Evolutionary conservation across 805 yeast genomes (phyloP), one percentile per base, ranked within the genome.

Genomic region (Yamadazyma akitaensis): DNA sequence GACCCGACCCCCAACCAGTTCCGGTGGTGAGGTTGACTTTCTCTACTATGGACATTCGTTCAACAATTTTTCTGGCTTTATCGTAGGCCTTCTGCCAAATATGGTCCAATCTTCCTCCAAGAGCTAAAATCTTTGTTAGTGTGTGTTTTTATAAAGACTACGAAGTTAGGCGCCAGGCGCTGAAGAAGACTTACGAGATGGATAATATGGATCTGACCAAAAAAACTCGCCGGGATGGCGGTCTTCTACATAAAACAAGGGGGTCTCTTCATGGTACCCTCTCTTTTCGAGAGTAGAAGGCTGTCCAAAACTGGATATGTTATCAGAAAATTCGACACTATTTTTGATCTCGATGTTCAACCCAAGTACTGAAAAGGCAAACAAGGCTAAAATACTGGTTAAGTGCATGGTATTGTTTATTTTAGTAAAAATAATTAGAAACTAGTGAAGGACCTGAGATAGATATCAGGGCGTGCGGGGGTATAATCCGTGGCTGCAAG

Each of bases 1-100:
- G 82, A 5, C 84, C 84, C 25, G 79, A 70, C 1, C 81, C 81
- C 79, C 82, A 80, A 16, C 83, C 83, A 12, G 80, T 79, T 14
- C 85, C 86, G 3, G 84, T 77, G 6, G 85, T 81, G 42, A 81
- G 61, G 56, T 81, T 81, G 24, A 79, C 84, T 53, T 80, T 81
- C 56, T 82, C 87, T 14, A 72, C 63, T 33, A 76, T 71, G 3
- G 84, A 69, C 79, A 82, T 75, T 50, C 75, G 76, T 45, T 75
- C 75, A 14, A 81, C 84, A 26, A 81, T 58, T 46, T 70, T 75
- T 49, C 79, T 64, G 2, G 85, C 86, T 44, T 75, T 75, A 14
- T 70, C 74, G 57, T 72, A 80, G 1, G 86, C 85, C 13, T 67
- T 70, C 49, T 70, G 76, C 88, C 87, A 82, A 14, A 72, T 73